A percentile compares a stretch with the other conserved stretches of the same genome.
Evolutionary conservation across 2,329 filamentous ascomycete species (phyloP).

Genomic region (Aspergillus sp.): DNA sequence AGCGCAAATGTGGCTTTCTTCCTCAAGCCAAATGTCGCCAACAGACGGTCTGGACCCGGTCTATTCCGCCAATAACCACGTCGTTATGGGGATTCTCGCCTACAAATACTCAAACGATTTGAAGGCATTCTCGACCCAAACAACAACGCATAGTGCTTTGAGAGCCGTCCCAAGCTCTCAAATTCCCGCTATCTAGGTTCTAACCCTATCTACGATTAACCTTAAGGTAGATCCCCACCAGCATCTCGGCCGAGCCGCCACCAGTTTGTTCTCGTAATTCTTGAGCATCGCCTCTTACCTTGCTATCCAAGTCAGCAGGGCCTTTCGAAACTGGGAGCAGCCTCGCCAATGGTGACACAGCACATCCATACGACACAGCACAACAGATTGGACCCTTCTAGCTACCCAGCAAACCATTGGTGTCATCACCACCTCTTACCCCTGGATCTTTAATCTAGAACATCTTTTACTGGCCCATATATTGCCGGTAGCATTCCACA

Average conservation of each 20-base stretch:
- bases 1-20: slow-evolving; percentile 1
- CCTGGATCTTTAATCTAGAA: slow-evolving; percentile 2
- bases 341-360: slow-evolving; percentile 9
- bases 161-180: neutral
- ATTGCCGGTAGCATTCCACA: neutral
- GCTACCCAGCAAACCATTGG: neutral
- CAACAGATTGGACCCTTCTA: slow-evolving; percentile 11
- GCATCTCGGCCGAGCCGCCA: neutral
- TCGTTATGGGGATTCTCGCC: neutral
- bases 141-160: neutral
- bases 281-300: neutral
- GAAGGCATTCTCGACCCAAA: neutral
- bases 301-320: neutral
- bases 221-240: neutral
- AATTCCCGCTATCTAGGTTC: neutral
- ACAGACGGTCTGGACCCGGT: slow-evolving; percentile 14
- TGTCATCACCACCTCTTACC: neutral
- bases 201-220: slow-evolving; percentile 7
- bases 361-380: slow-evolving; percentile 10
- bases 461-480: neutral
- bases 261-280: too few relatives aligned
- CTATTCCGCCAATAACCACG: slow-evolving; percentile 11
- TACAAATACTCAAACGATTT: neutral
- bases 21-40: slow-evolving; percentile 20
- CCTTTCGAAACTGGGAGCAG: too few relatives aligned